phyloP scores from a whole-genome alignment of 2,329 filamentous ascomycete species.

The Colletotrichum sp. region DNA sequence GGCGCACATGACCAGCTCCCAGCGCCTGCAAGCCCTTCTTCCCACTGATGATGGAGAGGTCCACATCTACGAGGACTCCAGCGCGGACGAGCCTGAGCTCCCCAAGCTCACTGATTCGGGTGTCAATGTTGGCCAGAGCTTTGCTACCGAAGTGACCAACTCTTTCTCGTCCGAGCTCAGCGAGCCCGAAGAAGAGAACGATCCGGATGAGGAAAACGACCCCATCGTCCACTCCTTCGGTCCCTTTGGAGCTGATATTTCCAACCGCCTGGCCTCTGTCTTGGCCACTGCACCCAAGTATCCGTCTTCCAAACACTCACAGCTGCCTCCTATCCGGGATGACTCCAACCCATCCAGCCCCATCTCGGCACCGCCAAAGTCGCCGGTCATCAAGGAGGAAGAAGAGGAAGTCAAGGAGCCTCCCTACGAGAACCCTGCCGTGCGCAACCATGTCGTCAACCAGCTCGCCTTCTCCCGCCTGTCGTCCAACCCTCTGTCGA shows the following conservation, averaged over 20 bases:
- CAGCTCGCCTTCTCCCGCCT: conserved; percentile 94
- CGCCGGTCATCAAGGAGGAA: neutral
- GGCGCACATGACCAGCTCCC: conserved; percentile 45
- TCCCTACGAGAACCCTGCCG: conserved; percentile 33
- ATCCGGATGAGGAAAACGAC: conserved; percentile 92
- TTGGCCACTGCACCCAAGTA: conserved; percentile 69
- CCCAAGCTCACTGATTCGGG: conserved; percentile 30
- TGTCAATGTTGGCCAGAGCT: conserved; percentile 44
- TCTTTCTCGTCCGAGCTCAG: conserved; percentile 65
- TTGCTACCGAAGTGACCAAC: conserved; percentile 54
- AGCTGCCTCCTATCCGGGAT: neutral
- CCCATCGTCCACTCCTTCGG: conserved; percentile 92
- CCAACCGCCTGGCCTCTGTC: conserved; percentile 83
- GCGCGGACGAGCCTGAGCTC: conserved; percentile 38
- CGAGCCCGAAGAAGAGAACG: conserved; percentile 51
- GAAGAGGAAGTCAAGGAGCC: conserved; percentile 20
- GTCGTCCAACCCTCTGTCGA: conserved; percentile 88
- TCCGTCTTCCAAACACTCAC: conserved; percentile 24
- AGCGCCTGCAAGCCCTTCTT: conserved; percentile 50
- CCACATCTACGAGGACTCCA: conserved; percentile 27
- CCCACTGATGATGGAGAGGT: conserved; percentile 31
- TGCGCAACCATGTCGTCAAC: conserved; percentile 90
- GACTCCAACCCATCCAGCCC: conserved; percentile 14
- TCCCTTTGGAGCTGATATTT: conserved; percentile 84
- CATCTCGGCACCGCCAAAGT: conserved; percentile 12